Base-by-base conservation (phyloP, 2,329 filamentous ascomycete genomes). In the Venturia carpophila region DNA sequence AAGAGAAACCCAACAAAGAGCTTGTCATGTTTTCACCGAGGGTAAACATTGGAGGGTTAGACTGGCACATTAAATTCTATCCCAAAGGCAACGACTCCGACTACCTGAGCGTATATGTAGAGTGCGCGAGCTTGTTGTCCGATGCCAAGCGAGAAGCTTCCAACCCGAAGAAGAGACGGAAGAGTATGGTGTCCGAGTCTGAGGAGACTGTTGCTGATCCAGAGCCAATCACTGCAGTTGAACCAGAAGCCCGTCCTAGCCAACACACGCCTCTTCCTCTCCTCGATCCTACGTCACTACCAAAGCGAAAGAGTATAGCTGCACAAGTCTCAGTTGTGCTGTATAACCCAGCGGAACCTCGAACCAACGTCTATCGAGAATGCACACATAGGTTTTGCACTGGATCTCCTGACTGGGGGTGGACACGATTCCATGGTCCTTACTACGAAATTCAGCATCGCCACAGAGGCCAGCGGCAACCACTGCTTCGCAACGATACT, bases 61-160 rank as follows among this genome's bases (percentile, higher is more conserved):
- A 86, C 71, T 87, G 84, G 84, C 84, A 82, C 65, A 83, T 87
- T 75, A 87, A 87, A 72, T 84, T 87, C 71, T 87, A 84, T 68
- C 85, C 85, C 2, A 79, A 80, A 56, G 85, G 85, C 24, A 85
- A 87, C 69, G 80, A 82, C 68, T 80, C 82, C 2, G 79, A 81
- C 47, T 82, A 82, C 41, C 71, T 87, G 63, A 86, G 84, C 68
- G 77, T 86, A 30, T 87, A 87, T 69, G 74, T 87, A 43, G 84
- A 86, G 71, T 86, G 83, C 70, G 80, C 84, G n/a, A 79, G 77
- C 21, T 79, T 83, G 13, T 61, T 60, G 19, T 66, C 67, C 19
- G 27, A 64, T 24, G 45, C 45, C 9, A 66, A 66, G 55, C 56
- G 45, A 45, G 60, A 65, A 19, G 64, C 68, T 43, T 15, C 56